Evolutionary conservation across 441 rosid genomes (phyloP).

Genomic region (Omphalea diandra): DNA sequence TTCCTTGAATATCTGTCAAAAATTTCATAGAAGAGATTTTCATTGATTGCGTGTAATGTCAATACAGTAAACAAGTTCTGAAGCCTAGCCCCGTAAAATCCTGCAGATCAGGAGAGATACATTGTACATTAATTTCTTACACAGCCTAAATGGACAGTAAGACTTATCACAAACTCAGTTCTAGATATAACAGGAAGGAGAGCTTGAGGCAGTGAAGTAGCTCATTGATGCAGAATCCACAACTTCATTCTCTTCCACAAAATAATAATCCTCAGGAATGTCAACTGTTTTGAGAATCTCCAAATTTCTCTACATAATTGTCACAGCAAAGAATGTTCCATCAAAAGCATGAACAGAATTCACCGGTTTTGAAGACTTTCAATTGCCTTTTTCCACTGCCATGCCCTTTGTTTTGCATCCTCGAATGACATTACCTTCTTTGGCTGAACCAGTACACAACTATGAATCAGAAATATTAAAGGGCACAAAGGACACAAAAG

Average conservation of each 20-base stretch:
- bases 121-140: constrained; percentile 20
- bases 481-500: no score
- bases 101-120: constrained; percentile 15
- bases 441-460: constrained; percentile 53
- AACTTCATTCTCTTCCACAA: constrained; percentile 26
- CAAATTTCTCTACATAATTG: constrained; percentile 20
- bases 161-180: constrained; percentile 13
- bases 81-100: constrained; percentile 15
- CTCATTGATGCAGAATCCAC: constrained; percentile 27
- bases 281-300: constrained; percentile 15
- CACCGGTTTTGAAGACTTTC: constrained; percentile 86
- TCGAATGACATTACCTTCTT: constrained; percentile 92
- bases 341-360: constrained; percentile 16
- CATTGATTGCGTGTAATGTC: constrained; percentile 30
- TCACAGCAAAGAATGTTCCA: constrained; percentile 25
- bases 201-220: constrained; percentile 26
- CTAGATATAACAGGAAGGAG: constrained; percentile 9
- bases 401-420: constrained; percentile 87
- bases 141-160: constrained; percentile 13
- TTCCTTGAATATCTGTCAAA: no score
- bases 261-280: constrained; percentile 25
- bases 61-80: constrained; percentile 26
- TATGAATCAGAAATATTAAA: constrained; percentile 19
- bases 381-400: constrained; percentile 97
- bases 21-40: constrained; percentile 18